Base-by-base conservation (phyloP, 129 eudicot species). In the Logfia minima region DNA sequence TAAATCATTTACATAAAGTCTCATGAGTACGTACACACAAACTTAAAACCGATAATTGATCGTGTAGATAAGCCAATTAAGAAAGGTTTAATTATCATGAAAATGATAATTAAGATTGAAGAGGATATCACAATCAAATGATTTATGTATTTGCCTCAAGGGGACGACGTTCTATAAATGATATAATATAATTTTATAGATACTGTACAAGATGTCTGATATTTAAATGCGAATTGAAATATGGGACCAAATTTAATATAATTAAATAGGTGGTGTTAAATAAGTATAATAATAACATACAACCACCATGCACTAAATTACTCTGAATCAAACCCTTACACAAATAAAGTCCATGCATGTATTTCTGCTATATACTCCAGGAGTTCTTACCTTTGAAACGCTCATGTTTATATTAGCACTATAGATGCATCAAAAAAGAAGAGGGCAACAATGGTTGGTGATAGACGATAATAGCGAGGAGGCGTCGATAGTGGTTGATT, bases 291-390 rank as follows among this genome's bases (percentile, higher is more conserved):
- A 81, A 81, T 75, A 81, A 70, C 84, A 75, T 75, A 67, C 84
- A 81, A 75, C 84, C 75, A 81, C 84, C 84, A 22, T 68, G 66
- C 84, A 75, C 84, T 81, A 66, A 75, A 81, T 75, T 66, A 68
- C 80, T 58, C 56, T 75, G 75, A 67, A 75, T 75, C 70, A 67
- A 45, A 72, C 14, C 68, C 70, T 74, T 67, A 31, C 75, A 58
- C 29, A 56, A 74, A 45, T 68, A 80, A 80, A 59, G 76, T 48
- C 48, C 71, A 80, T 80, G 79, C 75, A 80, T 56, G 71, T 67
- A 75, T 67, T 74, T 80, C 70, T 39, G 69, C 21, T 35, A 48
- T 55, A 21, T 41, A 63, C 8, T 48, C 1, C 18, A 14, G 4
- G 17, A 58, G 24, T 19, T 58, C 63, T 18, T 23, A 14, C 6